Conservation (phyloP, 495 filamentous ascomycete genomes). For the Tuber calosporum region DNA sequence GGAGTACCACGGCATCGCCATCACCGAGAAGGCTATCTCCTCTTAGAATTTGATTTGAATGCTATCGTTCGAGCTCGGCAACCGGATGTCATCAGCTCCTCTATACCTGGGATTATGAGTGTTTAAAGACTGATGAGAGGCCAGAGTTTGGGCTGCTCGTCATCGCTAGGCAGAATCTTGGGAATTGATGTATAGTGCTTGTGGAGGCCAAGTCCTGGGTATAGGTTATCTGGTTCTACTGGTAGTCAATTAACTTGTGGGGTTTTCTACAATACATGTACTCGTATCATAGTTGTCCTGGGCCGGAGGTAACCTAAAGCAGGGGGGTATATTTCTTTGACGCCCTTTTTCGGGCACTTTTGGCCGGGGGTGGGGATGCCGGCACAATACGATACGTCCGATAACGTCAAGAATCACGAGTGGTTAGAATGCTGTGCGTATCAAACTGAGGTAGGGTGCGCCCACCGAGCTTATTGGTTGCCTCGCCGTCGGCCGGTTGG, state of each 20-base stretch:
- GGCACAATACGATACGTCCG: not conserved
- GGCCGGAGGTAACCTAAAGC: too few species aligned
- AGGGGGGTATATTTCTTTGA: too few species aligned
- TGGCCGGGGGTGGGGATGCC: too few species aligned
- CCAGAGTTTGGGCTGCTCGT: not conserved
- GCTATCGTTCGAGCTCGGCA: not conserved
- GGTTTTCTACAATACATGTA: too few species aligned
- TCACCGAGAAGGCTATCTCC: not conserved
- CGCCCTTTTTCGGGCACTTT: too few species aligned
- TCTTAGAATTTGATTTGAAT: not conserved
- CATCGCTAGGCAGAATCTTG: not conserved
- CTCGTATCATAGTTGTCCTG: too few species aligned
- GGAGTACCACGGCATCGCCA: not conserved
- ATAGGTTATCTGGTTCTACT: too few species aligned
- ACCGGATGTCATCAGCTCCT: not conserved
- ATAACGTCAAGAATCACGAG: not conserved
- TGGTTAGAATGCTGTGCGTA: not conserved
- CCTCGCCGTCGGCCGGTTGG: not conserved
- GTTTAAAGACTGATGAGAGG: not conserved
- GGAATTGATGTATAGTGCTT: not conserved
- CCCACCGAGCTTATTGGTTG: not conserved
- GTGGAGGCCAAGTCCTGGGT: too few species aligned
- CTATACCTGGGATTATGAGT: not conserved
- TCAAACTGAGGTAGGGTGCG: not conserved
- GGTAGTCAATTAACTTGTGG: too few species aligned